phyloP scores from a whole-genome alignment of 2,329 filamentous ascomycete genomes.

The Fusarium sp. region DNA sequence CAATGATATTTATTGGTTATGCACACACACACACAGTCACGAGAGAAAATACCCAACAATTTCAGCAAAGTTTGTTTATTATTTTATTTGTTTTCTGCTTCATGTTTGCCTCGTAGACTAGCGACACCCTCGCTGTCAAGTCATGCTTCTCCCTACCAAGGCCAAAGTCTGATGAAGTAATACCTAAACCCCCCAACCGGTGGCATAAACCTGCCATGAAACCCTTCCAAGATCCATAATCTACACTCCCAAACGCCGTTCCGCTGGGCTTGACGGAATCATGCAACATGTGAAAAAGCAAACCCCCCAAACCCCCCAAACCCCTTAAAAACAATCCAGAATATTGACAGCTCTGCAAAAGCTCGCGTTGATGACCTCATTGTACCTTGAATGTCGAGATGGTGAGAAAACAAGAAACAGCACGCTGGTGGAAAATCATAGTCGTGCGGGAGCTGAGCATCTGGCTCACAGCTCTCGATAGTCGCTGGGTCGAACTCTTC shows the following conservation, averaged over 20 bases:
- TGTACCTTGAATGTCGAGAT: conserved; percentile 6
- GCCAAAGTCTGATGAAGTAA: conserved; percentile 16
- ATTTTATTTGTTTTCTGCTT: conserved; percentile 21
- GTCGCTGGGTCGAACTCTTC: conserved; percentile 86
- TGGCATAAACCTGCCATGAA: conserved; percentile 21
- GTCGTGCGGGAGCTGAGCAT: conserved; percentile 4
- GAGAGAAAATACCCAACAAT: conserved; percentile 31
- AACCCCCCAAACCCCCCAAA: too few relatives aligned
- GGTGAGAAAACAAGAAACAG: conserved; percentile 20
- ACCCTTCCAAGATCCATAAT: not conserved
- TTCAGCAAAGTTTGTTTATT: conserved; percentile 25
- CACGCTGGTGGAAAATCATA: conserved; percentile 16
- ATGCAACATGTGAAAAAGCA: conserved; percentile 31
- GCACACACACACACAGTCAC: conserved; percentile 17
- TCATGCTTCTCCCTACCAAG: not conserved
- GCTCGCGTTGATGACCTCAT: conserved; percentile 10
- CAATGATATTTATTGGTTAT: conserved; percentile 3
- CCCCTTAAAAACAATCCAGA: conserved; percentile 27
- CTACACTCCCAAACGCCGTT: conserved; percentile 33
- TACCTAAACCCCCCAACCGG: conserved; percentile 1
- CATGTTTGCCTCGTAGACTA: conserved; percentile 9
- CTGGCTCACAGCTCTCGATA: conserved; percentile 79
- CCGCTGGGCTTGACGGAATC: conserved; percentile 28
- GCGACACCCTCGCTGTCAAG: not conserved
- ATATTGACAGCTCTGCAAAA: conserved; percentile 8